Conservation (phyloP, 78 protist species). For the Dictyostelium firmibasis region DNA sequence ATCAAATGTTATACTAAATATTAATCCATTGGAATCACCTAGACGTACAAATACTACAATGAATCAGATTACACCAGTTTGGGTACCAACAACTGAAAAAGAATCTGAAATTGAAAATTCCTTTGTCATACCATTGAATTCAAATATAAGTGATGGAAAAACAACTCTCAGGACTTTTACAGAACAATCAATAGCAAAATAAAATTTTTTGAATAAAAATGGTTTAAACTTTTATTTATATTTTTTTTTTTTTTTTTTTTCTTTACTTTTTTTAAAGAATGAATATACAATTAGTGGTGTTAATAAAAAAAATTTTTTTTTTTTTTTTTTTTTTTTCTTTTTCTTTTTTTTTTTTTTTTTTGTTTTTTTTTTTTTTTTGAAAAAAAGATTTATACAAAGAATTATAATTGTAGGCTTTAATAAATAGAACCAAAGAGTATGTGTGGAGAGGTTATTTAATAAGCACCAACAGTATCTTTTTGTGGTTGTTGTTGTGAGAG, state of each 20-base stretch:
- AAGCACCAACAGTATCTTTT: background rate
- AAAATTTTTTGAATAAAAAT: background rate
- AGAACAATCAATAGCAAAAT: background rate
- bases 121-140: background rate
- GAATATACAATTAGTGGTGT: background rate
- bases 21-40: constrained; percentile 17
- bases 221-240: background rate
- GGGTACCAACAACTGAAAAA: background rate
- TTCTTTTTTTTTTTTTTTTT: background rate
- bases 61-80: constrained; percentile 13
- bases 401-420: background rate
- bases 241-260: background rate
- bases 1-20: constrained; percentile 1
- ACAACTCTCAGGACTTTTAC: background rate
- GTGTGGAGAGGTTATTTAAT: background rate
- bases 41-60: background rate
- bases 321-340: background rate
- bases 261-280: background rate
- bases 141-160: constrained; percentile 3
- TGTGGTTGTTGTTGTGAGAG: background rate
- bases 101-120: background rate
- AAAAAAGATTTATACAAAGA: background rate
- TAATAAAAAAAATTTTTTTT: background rate
- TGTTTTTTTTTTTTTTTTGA: background rate
- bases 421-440: background rate